Conservation (phyloP, 2,329 filamentous ascomycete species). For the Pezicula carpinea region DNA sequence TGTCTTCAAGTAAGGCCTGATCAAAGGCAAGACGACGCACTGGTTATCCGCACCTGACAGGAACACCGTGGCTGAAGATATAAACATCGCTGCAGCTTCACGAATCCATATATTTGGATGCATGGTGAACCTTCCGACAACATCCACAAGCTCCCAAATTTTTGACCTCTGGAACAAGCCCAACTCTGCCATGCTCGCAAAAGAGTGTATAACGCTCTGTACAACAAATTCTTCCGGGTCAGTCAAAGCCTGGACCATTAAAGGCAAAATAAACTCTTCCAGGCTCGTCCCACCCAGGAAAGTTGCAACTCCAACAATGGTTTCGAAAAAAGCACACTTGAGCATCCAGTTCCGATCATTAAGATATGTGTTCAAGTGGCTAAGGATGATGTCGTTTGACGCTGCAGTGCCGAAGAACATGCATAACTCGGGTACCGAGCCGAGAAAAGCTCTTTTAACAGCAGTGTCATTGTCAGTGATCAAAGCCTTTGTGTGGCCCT, state of each 20-base stretch:
- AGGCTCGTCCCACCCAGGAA: conserved; percentile 86
- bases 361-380: conserved; percentile 93
- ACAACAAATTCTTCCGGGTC: conserved; percentile 94
- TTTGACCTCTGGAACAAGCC: conserved; percentile 82
- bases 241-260: conserved; percentile 92
- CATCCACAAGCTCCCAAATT: conserved; percentile 82
- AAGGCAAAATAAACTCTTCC: conserved; percentile 90
- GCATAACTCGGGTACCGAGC: conserved; percentile 86
- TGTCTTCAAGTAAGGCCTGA: conserved; percentile 78
- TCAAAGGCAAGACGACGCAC: conserved; percentile 76
- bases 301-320: conserved; percentile 85
- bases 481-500: conserved; percentile 81
- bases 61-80: conserved; percentile 71
- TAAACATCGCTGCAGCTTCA: conserved; percentile 80
- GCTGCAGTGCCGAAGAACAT: conserved; percentile 92
- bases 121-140: conserved; percentile 79
- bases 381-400: conserved; percentile 92
- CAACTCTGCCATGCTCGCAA: conserved; percentile 82
- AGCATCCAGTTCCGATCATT: conserved; percentile 96
- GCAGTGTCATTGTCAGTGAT: conserved; percentile 82
- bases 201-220: conserved; percentile 80
- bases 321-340: conserved; percentile 95
- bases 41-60: conserved; percentile 75
- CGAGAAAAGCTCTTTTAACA: conserved; percentile 85
- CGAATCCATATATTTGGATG: conserved; percentile 96